Percentiles rank a stretch among this genome's conserved stretches.
These are phyloP conservation scores for Candida schatavii DNA, from an alignment of 805 yeast genomes.

Conservation along the genomic window DNA sequence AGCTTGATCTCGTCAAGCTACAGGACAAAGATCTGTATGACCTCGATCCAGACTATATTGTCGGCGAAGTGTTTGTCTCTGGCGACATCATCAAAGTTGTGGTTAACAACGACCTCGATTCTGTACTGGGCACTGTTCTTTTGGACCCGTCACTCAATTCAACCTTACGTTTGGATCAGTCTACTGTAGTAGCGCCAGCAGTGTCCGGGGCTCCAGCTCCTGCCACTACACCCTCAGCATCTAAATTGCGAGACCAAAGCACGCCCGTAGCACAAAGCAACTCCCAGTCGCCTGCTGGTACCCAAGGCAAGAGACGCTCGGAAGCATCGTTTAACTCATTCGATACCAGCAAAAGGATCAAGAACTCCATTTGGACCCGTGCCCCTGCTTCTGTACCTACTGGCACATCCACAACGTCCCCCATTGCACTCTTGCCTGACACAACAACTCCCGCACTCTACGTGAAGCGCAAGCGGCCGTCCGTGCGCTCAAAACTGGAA, in stretches of 20 bases:
- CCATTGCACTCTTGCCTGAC: background rate
- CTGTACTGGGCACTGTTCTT: slow-evolving; percentile 5
- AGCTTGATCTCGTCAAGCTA: slow-evolving; percentile 53
- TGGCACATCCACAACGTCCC: background rate
- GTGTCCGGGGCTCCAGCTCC: too few relatives aligned
- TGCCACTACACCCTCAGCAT: slow-evolving; percentile 2
- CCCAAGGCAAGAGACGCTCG: slow-evolving; percentile 16
- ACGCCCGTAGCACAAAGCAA: slow-evolving; percentile 15
- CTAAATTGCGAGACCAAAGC: slow-evolving; percentile 7
- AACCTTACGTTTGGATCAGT: background rate
- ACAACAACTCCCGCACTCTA: background rate
- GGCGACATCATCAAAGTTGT: slow-evolving; percentile 35
- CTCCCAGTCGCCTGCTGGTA: background rate
- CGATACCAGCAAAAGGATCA: slow-evolving; percentile 16
- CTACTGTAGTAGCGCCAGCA: too few relatives aligned
- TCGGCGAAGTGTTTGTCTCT: slow-evolving; percentile 57
- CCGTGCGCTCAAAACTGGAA: slow-evolving; percentile 1
- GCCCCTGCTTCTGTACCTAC: background rate
- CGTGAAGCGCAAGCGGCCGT: slow-evolving; percentile 4
- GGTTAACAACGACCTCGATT: slow-evolving; percentile 24
- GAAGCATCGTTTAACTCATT: slow-evolving; percentile 22
- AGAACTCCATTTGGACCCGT: slow-evolving; percentile 8
- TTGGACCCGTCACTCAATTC: slow-evolving; percentile 1
- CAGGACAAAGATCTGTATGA: slow-evolving; percentile 72
- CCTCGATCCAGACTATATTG: slow-evolving; percentile 72